Evolutionary conservation across 2,329 filamentous ascomycete genomes (phyloP), one percentile per base, ranked within the genome.

Genomic region (Trichoderma sp.): DNA sequence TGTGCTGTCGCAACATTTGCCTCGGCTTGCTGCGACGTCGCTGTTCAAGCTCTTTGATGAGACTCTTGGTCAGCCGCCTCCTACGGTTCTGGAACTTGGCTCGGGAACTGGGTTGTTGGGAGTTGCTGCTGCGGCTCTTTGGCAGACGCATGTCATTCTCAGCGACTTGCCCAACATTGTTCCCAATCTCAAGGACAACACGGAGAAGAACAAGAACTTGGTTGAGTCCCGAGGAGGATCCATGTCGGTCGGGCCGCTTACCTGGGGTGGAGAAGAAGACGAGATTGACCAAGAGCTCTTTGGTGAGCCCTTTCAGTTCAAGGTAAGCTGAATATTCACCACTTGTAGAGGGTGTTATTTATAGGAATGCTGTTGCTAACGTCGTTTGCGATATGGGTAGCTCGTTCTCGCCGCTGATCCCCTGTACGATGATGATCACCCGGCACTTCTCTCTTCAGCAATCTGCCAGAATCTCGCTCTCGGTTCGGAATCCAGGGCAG

Each of bases 21-120:
- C 86, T 24, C 81, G 81, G 14, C 85, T 91, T 53, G 84, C 81
- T 8, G 83, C 82, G 60, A 86, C 83, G 16, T 84, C 85, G 0
- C 80, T 91, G 27, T 85, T 85, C 38, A 84, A 87, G 60, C 78
- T 90, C 8, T 84, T 91, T 18, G 81, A 83, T 53, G 80, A 82
- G 74, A 81, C 81, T 14, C 77, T 83, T 9, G 80, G 81, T 62
- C 77, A 81, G 60, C 76, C 82, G 38, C 76, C 80, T 5, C 80
- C 85, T 18, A 78, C 81, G 5, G 85, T 91, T 1, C 87, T 98
- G 9, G 96, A 98, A 82, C 89, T 98, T 2, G 97, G 96, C 4
- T 92, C 96, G 0, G 96, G 97, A 0, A 98, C 96, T 0, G 96
- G 96, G 0, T 88, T 99, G n/a, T 90, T 98, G 11, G 97, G 97